phyloP scores from a whole-genome alignment of 805 yeast species.

The Cyberlindnera sargentensis region DNA sequence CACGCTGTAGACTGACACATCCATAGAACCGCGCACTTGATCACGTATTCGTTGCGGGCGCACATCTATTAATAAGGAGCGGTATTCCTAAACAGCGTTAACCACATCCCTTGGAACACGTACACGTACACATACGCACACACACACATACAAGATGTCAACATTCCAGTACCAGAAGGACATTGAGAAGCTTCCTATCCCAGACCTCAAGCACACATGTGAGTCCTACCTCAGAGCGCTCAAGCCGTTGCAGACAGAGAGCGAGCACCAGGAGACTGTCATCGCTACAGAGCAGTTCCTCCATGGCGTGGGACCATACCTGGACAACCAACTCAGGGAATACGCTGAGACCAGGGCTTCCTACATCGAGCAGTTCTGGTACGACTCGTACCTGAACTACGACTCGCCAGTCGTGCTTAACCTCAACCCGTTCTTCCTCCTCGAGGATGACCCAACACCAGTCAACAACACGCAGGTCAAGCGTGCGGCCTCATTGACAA shows the following conservation, averaged over 20 bases:
- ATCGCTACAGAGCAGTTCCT: slow-evolving; percentile 53
- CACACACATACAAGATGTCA: slow-evolving; percentile 7
- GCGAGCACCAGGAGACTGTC: slow-evolving; percentile 56
- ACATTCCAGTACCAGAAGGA: slow-evolving; percentile 57
- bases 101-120: neutral
- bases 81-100: neutral
- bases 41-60: too few relatives aligned
- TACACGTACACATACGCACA: neutral
- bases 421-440: slow-evolving; percentile 81
- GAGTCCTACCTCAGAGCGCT: slow-evolving; percentile 56
- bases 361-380: slow-evolving; percentile 93
- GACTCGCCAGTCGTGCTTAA: slow-evolving; percentile 90
- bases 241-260: slow-evolving; percentile 74
- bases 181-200: slow-evolving; percentile 71
- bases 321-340: slow-evolving; percentile 56
- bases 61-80: too few relatives aligned
- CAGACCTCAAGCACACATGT: slow-evolving; percentile 64
- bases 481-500: slow-evolving; percentile 73
- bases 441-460: slow-evolving; percentile 85
- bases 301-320: slow-evolving; percentile 44
- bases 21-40: too few relatives aligned
- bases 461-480: slow-evolving; percentile 48
- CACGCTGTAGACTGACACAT: too few relatives aligned
- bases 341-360: slow-evolving; percentile 62
- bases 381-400: slow-evolving; percentile 78